These are phyloP conservation scores for Tephrocybe sp. DNA, from an alignment of 768 basidiomycete genomes.

Conservation along the genomic window DNA sequence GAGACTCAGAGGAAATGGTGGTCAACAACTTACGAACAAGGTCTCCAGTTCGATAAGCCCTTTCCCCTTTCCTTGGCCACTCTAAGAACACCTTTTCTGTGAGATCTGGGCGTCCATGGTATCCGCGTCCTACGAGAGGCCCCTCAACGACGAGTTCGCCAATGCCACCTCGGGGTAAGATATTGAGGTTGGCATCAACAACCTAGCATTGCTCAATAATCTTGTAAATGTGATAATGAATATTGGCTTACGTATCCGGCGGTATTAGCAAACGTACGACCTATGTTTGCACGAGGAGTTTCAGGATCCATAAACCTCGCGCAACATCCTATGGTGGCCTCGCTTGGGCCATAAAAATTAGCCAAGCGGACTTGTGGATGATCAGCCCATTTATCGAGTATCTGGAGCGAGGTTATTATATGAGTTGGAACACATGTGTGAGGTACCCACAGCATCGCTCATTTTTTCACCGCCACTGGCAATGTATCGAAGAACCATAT, in stretches of 20 bases:
- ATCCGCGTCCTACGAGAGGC: conserved; percentile 50
- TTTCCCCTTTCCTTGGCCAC: conserved; percentile 38
- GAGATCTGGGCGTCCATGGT: conserved; percentile 42
- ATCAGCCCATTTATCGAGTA: conserved; percentile 47
- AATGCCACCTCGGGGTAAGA: conserved; percentile 41
- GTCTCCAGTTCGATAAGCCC: conserved; percentile 52
- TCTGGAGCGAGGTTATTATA: conserved; percentile 18
- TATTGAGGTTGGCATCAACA: conserved; percentile 39
- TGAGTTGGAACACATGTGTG: neutral
- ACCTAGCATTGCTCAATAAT: conserved; percentile 32
- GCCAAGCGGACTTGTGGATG: conserved; percentile 43
- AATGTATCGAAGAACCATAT: conserved; percentile 39
- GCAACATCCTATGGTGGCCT: conserved; percentile 53
- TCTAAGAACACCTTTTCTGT: conserved; percentile 46
- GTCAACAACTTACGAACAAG: conserved; percentile 33
- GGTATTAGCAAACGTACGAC: conserved; percentile 38
- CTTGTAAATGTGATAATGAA: neutral
- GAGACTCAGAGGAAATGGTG: neutral
- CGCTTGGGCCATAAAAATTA: conserved; percentile 55
- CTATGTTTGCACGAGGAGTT: conserved; percentile 44
- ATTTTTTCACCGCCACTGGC: conserved; percentile 55
- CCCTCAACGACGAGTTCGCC: conserved; percentile 53
- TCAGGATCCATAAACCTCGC: conserved; percentile 40
- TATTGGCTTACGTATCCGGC: conserved; percentile 29
- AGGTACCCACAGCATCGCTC: conserved; percentile 41